Percentiles rank a stretch among this genome's conserved stretches.
These are phyloP conservation scores for Theileria orientalis DNA, from an alignment of 169 alveolate genomes.

Conservation along the genomic window DNA sequence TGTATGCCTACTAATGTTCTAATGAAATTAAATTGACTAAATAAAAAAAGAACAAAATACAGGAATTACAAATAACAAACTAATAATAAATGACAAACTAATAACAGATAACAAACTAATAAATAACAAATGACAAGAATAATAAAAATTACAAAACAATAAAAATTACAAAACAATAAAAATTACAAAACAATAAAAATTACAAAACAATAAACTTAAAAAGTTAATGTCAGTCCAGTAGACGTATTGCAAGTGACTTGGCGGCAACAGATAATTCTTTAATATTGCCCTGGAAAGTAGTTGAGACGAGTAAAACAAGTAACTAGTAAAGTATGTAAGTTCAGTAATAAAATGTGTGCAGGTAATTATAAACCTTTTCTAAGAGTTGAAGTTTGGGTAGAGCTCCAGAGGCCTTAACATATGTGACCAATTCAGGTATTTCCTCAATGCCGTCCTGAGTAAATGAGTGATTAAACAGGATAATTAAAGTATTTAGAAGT, in stretches of 20 bases:
- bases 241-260: conserved; percentile 43
- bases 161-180: background rate
- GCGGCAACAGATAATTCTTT: conserved; percentile 62
- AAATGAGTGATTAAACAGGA: background rate
- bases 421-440: conserved; percentile 75
- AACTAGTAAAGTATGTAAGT: background rate
- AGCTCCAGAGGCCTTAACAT: conserved; percentile 79
- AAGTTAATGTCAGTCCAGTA: conserved; percentile 29
- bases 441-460: conserved; percentile 79
- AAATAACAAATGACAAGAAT: background rate
- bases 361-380: conserved; percentile 59
- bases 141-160: background rate
- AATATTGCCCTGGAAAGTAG: conserved; percentile 19
- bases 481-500: background rate
- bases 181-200: background rate
- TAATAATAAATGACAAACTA: no score
- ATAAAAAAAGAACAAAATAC: no score
- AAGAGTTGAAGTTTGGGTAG: conserved; percentile 68
- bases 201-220: background rate
- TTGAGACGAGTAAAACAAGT: background rate
- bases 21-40: no score
- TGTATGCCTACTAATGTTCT: background rate
- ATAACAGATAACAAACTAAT: background rate
- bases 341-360: no score
- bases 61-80: no score